Evolutionary conservation across 2,329 filamentous ascomycete genomes (phyloP).

Genomic region (Ceratocystis lukuohia): DNA sequence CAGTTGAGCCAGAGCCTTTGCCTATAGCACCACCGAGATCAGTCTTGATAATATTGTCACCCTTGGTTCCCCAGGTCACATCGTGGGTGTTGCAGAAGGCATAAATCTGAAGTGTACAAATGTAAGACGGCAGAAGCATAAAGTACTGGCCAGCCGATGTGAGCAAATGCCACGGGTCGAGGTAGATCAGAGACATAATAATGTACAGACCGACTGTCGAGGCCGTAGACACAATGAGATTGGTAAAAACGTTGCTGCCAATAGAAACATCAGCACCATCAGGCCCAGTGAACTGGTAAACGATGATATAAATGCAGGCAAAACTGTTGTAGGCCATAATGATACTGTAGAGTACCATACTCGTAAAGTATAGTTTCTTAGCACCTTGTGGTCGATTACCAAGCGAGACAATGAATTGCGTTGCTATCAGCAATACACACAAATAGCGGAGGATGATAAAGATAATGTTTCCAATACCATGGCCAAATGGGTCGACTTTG

Average conservation of each 20-base stretch:
- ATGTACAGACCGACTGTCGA: slow-evolving; percentile 92
- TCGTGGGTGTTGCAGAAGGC: slow-evolving; percentile 99
- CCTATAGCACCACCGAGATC: slow-evolving; percentile 79
- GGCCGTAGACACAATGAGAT: slow-evolving; percentile 77
- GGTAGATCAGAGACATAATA: slow-evolving; percentile 87
- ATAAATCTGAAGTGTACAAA: slow-evolving; percentile 95
- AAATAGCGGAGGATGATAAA: slow-evolving; percentile 78
- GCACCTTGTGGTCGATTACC: slow-evolving; percentile 93
- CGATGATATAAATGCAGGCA: slow-evolving; percentile 74
- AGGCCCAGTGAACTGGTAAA: slow-evolving; percentile 56
- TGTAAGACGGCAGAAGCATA: slow-evolving; percentile 78
- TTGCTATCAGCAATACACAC: slow-evolving; percentile 74
- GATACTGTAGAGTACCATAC: slow-evolving; percentile 78
- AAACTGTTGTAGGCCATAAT: slow-evolving; percentile 97
- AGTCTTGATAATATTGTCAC: slow-evolving; percentile 86
- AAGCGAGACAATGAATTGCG: slow-evolving; percentile 92
- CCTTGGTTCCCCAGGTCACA: slow-evolving; percentile 97
- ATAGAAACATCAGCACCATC: slow-evolving; percentile 39
- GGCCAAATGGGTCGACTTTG: slow-evolving; percentile 77
- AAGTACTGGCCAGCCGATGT: slow-evolving; percentile 88
- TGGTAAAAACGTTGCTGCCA: slow-evolving; percentile 85
- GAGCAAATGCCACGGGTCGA: slow-evolving; percentile 99
- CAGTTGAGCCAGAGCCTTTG: slow-evolving; percentile 53
- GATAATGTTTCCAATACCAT: slow-evolving; percentile 69
- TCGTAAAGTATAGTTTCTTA: slow-evolving; percentile 74